phyloP scores from a whole-genome alignment of 352 stramenopile genomes.

The Pythium phragmiticola region DNA sequence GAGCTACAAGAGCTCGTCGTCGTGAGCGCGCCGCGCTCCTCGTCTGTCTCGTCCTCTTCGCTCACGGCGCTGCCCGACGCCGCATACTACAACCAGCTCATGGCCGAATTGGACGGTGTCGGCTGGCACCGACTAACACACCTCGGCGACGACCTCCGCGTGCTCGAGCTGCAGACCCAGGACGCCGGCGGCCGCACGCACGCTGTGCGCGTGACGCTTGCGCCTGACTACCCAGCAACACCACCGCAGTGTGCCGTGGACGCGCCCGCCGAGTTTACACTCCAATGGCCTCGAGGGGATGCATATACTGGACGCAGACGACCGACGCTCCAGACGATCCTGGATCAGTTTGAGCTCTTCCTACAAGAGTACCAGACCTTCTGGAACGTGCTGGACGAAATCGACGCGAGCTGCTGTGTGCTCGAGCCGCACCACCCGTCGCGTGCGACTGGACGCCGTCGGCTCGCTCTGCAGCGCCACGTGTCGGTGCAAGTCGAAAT shows the following conservation, averaged over 20 bases:
- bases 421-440: conserved; percentile 71
- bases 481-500: conserved; percentile 78
- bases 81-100: conserved; percentile 58
- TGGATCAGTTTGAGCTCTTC: conserved; percentile 57
- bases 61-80: conserved; percentile 34
- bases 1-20: conserved; percentile 65
- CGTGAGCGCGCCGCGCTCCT: conserved; percentile 32
- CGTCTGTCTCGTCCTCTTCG: background rate
- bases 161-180: conserved; percentile 48
- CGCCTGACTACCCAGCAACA: conserved; percentile 37
- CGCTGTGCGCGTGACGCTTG: conserved; percentile 38
- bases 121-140: conserved; percentile 57
- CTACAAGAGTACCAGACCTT: conserved; percentile 68
- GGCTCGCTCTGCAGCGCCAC: conserved; percentile 65
- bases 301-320: background rate
- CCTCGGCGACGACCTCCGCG: conserved; percentile 56
- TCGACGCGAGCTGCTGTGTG: conserved; percentile 73
- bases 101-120: conserved; percentile 58
- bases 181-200: conserved; percentile 49
- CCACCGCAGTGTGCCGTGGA: conserved; percentile 48
- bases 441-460: conserved; percentile 55
- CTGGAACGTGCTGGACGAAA: conserved; percentile 74
- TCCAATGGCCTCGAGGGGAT: conserved; percentile 28
- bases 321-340: conserved; percentile 21
- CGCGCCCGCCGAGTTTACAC: conserved; percentile 49